Conservation (phyloP, 2,329 filamentous ascomycete genomes). For the Colletotrichum tamarilloi region DNA sequence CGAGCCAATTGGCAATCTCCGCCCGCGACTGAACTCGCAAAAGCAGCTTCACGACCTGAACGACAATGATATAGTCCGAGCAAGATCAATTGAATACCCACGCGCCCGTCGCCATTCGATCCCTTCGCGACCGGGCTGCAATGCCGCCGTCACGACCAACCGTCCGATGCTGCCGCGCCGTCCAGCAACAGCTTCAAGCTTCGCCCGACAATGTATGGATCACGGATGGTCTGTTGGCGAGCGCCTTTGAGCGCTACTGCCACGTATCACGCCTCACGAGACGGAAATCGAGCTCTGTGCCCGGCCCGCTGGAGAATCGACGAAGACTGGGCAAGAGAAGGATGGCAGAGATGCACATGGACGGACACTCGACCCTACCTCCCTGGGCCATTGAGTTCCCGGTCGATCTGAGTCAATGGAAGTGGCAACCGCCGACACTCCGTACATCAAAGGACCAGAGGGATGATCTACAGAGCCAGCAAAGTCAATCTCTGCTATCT, state of each 20-base stretch:
- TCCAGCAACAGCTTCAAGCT: constrained; percentile 50
- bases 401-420: constrained; percentile 58
- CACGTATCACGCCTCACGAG: constrained; percentile 41
- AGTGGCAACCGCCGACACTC: constrained; percentile 61
- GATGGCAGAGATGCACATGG: constrained; percentile 62
- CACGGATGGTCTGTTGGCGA: constrained; percentile 64
- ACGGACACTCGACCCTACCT: constrained; percentile 50
- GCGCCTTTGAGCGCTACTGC: constrained; percentile 60
- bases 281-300: constrained; percentile 53
- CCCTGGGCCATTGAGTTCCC: constrained; percentile 60
- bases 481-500: not conserved
- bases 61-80: not conserved
- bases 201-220: constrained; percentile 66
- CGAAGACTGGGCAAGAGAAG: constrained; percentile 64
- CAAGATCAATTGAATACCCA: not conserved
- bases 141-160: constrained; percentile 38
- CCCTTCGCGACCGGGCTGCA: not conserved
- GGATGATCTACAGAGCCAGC: constrained; percentile 23
- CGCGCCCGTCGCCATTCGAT: not conserved
- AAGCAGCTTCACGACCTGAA: not conserved
- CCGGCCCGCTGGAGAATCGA: constrained; percentile 66
- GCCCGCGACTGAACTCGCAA: not conserved
- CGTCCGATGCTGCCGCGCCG: constrained; percentile 60
- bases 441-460: constrained; percentile 42
- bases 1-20: constrained; percentile 6